Percentiles rank a stretch among this genome's conserved stretches.
Evolutionary conservation across 192 early-diverging fungal genomes (phyloP).

Genomic region (Radiomyces spectabilis): DNA sequence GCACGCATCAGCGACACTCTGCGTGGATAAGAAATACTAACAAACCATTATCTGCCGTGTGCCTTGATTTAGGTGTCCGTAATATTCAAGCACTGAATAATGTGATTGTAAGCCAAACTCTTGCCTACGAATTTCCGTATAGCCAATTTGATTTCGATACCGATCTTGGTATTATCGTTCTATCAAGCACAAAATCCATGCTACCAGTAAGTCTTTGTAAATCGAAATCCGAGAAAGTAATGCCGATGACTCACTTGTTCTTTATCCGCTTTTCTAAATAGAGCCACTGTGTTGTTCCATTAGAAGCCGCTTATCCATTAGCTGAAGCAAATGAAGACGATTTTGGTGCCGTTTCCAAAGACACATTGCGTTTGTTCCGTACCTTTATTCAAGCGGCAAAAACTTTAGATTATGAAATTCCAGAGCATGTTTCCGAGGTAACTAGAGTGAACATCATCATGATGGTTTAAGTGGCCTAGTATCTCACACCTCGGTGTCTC

Average conservation of each 20-base stretch:
- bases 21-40: too few species aligned
- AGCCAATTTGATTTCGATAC: slow-evolving; percentile 62
- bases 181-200: slow-evolving; percentile 64
- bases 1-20: background rate
- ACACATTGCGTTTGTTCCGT: slow-evolving; percentile 35
- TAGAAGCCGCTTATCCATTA: slow-evolving; percentile 6
- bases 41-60: too few species aligned
- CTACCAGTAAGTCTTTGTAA: slow-evolving; percentile 42
- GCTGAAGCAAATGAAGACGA: slow-evolving; percentile 24
- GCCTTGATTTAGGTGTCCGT: slow-evolving; percentile 48
- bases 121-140: slow-evolving; percentile 65
- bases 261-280: background rate
- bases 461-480: background rate
- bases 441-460: background rate
- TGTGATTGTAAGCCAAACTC: slow-evolving; percentile 50
- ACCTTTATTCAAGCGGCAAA: slow-evolving; percentile 50
- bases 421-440: slow-evolving; percentile 55
- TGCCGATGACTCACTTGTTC: background rate
- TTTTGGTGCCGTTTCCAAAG: slow-evolving; percentile 41
- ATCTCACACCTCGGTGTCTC: background rate
- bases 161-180: slow-evolving; percentile 52
- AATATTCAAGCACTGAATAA: slow-evolving; percentile 63
- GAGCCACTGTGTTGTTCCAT: slow-evolving; percentile 16
- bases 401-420: slow-evolving; percentile 47
- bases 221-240: background rate